These are phyloP conservation scores for Talaromyces verruculosus DNA, from an alignment of 2,329 filamentous ascomycete species.

Conservation along the genomic window DNA sequence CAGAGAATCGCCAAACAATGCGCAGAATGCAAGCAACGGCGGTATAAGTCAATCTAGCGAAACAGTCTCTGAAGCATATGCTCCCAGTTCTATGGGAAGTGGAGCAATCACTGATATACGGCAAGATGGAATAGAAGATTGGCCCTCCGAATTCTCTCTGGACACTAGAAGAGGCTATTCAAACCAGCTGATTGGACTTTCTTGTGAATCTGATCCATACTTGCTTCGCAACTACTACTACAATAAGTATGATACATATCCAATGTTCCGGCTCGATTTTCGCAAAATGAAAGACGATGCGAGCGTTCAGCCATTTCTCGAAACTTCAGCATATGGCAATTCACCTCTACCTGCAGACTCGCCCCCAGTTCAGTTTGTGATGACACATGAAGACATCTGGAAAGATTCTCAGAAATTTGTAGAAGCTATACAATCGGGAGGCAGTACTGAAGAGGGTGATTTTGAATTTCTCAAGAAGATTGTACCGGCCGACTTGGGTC, in stretches of 20 bases:
- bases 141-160: conserved; percentile 5
- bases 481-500: conserved; percentile 6
- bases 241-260: background rate
- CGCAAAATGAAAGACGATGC: conserved; percentile 11
- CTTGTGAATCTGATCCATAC: conserved; percentile 11
- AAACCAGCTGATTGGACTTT: conserved; percentile 1
- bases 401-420: conserved; percentile 3
- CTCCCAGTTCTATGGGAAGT: background rate
- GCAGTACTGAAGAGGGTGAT: background rate
- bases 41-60: background rate
- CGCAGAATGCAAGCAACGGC: background rate
- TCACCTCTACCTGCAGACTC: background rate
- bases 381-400: conserved; percentile 13
- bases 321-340: background rate
- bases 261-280: conserved; percentile 9
- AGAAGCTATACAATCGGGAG: background rate
- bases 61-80: background rate
- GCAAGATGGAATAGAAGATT: background rate
- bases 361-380: background rate
- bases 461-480: conserved; percentile 1
- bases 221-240: conserved; percentile 14
- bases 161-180: conserved; percentile 7
- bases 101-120: background rate
- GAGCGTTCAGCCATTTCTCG: conserved; percentile 1
- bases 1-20: background rate